These are phyloP conservation scores for Trametes versicolor DNA, from an alignment of 1,284 basidiomycete species.

Conservation along the genomic window DNA sequence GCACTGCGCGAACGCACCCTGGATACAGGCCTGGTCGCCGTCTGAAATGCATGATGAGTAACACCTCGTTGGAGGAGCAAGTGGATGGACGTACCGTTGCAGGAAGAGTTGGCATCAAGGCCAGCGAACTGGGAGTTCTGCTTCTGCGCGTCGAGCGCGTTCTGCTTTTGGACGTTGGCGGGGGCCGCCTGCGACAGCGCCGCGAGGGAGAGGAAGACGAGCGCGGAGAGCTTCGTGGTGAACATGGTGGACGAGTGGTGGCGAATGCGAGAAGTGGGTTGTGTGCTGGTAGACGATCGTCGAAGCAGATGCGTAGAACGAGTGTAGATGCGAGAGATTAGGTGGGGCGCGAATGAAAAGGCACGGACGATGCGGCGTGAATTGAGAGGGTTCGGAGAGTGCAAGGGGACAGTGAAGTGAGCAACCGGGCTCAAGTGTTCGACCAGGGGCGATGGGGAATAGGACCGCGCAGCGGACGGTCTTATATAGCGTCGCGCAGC, in stretches of 20 bases:
- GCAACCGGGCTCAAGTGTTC: slow-evolving; percentile 32
- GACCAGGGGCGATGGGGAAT: slow-evolving; percentile 28
- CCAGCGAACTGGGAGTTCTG: slow-evolving; percentile 57
- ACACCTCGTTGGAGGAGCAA: too few species aligned
- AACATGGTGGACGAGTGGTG: slow-evolving; percentile 22
- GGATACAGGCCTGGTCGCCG: slow-evolving; percentile 56
- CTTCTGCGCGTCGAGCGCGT: slow-evolving; percentile 58
- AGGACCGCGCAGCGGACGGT: neutral
- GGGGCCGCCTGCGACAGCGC: slow-evolving; percentile 32
- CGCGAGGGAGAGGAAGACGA: slow-evolving; percentile 31
- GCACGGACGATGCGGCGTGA: slow-evolving; percentile 21
- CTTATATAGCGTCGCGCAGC: slow-evolving; percentile 18
- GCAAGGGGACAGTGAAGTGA: slow-evolving; percentile 11
- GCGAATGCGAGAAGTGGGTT: neutral
- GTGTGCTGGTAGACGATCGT: slow-evolving; percentile 1
- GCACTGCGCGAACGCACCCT: slow-evolving; percentile 50
- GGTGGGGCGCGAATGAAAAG: slow-evolving; percentile 21
- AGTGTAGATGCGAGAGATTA: slow-evolving; percentile 2
- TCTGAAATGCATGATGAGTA: slow-evolving; percentile 40
- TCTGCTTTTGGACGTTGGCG: slow-evolving; percentile 49
- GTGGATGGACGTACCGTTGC: slow-evolving; percentile 41
- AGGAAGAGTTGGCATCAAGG: slow-evolving; percentile 50
- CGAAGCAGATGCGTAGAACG: slow-evolving; percentile 3
- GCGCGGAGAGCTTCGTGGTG: slow-evolving; percentile 27
- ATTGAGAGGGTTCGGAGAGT: slow-evolving; percentile 10